phyloP scores from a whole-genome alignment of 352 stramenopile species.

The Globisporangium camurandrum region DNA sequence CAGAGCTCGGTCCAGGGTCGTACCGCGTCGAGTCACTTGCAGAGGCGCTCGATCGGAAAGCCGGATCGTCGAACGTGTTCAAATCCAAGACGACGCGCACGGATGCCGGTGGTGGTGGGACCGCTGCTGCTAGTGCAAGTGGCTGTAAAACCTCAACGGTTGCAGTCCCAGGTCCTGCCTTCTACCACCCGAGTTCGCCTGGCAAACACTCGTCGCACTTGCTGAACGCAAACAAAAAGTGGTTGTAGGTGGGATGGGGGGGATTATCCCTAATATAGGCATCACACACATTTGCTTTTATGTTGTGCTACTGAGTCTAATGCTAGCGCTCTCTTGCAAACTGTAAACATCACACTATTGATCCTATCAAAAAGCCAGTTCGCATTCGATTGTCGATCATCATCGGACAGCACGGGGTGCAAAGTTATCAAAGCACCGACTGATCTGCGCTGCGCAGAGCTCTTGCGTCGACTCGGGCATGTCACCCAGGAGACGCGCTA shows the following conservation, averaged over 20 bases:
- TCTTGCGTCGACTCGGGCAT: constrained; percentile 81
- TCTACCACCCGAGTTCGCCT: constrained; percentile 49
- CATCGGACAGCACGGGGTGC: constrained; percentile 18
- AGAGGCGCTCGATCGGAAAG: constrained; percentile 7
- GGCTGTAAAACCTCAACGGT: constrained; percentile 5
- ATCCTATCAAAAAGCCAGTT: too few relatives aligned
- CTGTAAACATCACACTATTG: too few relatives aligned
- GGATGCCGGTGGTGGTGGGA: too few relatives aligned
- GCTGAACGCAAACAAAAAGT: constrained; percentile 78
- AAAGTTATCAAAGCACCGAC: constrained; percentile 83
- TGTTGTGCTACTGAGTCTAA: too few relatives aligned
- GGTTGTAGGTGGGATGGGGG: constrained; percentile 58
- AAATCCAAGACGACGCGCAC: constrained; percentile 27
- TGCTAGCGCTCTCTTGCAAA: too few relatives aligned
- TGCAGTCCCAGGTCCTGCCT: constrained; percentile 42
- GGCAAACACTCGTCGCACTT: constrained; percentile 61
- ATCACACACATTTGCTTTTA: background rate
- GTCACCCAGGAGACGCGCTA: constrained; percentile 43
- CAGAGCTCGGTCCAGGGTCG: constrained; percentile 48
- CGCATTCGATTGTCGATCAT: too few relatives aligned
- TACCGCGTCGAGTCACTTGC: constrained; percentile 31
- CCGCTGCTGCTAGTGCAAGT: too few relatives aligned
- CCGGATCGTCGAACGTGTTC: constrained; percentile 13
- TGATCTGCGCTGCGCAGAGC: constrained; percentile 60
- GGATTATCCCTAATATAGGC: too few relatives aligned